These are phyloP conservation scores for Talaromyces sp. DNA, from an alignment of 2,329 filamentous ascomycete genomes.

Conservation along the genomic window DNA sequence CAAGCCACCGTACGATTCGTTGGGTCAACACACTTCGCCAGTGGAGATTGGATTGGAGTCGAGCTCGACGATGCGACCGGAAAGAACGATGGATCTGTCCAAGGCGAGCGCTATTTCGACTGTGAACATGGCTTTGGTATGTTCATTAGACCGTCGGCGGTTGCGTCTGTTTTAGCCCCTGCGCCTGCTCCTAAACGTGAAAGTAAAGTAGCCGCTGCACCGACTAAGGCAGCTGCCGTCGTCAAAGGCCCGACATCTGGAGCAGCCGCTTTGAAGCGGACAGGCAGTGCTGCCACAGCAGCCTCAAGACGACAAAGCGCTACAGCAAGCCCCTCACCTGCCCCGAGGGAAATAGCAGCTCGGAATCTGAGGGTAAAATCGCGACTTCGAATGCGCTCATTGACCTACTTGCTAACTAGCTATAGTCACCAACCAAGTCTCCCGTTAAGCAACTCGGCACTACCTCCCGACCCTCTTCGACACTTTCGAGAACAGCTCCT, in stretches of 20 bases:
- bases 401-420: conserved; percentile 9
- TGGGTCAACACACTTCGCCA: conserved; percentile 74
- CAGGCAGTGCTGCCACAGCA: conserved; percentile 42
- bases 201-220: conserved; percentile 31
- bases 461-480: conserved; percentile 46
- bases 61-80: conserved; percentile 78
- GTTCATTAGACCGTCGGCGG: conserved; percentile 74
- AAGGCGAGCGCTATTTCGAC: conserved; percentile 84
- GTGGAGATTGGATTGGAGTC: conserved; percentile 83
- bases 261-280: conserved; percentile 35
- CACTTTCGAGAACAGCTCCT: conserved; percentile 49
- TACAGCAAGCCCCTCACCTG: conserved; percentile 71
- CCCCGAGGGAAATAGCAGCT: conserved; percentile 50
- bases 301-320: conserved; percentile 62
- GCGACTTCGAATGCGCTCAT: not conserved
- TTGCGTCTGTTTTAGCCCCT: conserved; percentile 51
- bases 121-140: conserved; percentile 71
- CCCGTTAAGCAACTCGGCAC: conserved; percentile 69
- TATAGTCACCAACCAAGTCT: conserved; percentile 72
- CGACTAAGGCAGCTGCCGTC: conserved; percentile 26
- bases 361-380: conserved; percentile 37
- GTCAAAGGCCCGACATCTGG: conserved; percentile 41
- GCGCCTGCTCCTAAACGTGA: conserved; percentile 26
- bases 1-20: conserved; percentile 76
- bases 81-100: conserved; percentile 91